Base-by-base conservation (phyloP, 1,139 yeast genomes). In the Nakaseomyces sp. region DNA sequence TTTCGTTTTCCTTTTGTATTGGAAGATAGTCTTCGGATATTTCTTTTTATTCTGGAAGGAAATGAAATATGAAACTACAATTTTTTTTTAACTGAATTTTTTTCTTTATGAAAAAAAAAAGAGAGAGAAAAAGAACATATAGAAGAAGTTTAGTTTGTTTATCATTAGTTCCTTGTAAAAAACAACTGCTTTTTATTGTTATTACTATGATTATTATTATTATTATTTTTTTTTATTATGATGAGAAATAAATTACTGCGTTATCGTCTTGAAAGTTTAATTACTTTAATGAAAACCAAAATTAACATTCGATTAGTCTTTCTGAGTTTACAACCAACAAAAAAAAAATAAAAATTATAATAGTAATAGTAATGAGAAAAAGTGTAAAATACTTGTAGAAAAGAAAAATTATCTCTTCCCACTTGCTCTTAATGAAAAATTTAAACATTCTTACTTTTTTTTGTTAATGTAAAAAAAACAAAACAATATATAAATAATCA, bases 211-310 rank as follows among this genome's bases (percentile, higher is more conserved):
- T n/a, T n/a, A n/a, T n/a, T n/a, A n/a, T n/a, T n/a, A n/a, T n/a
- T n/a, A n/a, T n/a, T n/a, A n/a, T n/a, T n/a, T n/a, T n/a, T n/a
- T n/a, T n/a, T 25, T 40, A 18, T 19, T 29, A 45, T 49, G 52
- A 50, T 49, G 50, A 48, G 33, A 26, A 41, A 32, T 10, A 40
- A 35, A 37, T 41, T 38, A 50, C 53, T 50, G 53, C 53, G 53
- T 50, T 50, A 50, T 50, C 54, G 52, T 50, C 46, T 50, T 50
- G 52, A 50, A 15, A 26, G 52, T 49, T 48, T 48, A 47, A 47
- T 40, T 49, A 50, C 51, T 18, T 19, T 12, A 18, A 32, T 32
- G 37, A 32, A 32, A 32, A 32, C 25, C 25, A 32, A 20, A 8
- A 35, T 7, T 22, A 20, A 20, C 18, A n/a, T 35, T 35, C 38